Evolutionary conservation across 1,284 basidiomycete genomes (phyloP).

Genomic region (Neolentinus lepideus): DNA sequence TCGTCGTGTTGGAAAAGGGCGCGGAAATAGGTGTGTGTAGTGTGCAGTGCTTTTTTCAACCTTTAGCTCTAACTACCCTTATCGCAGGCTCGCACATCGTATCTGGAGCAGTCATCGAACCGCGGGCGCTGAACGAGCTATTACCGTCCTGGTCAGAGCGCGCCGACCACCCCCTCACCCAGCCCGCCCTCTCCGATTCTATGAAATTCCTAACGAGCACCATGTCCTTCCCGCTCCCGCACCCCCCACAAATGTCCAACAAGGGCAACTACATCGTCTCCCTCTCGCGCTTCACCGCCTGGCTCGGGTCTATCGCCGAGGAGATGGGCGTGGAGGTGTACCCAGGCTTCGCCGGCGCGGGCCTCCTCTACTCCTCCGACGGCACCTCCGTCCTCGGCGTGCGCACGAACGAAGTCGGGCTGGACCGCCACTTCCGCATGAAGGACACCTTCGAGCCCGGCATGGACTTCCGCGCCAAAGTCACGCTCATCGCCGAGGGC

Average conservation of each 20-base stretch:
- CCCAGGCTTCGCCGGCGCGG: conserved; percentile 91
- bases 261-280: conserved; percentile 93
- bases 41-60: not conserved
- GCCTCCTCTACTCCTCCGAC: conserved; percentile 68
- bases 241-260: conserved; percentile 97
- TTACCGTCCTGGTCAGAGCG: conserved; percentile 78
- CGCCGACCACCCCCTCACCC: conserved; percentile 61
- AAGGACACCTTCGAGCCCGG: conserved; percentile 94
- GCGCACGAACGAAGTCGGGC: conserved; percentile 91
- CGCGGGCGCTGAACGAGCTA: conserved; percentile 87
- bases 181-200: conserved; percentile 71
- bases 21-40: conserved; percentile 77
- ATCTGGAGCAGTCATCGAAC: conserved; percentile 94
- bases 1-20: conserved; percentile 95
- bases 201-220: conserved; percentile 87
- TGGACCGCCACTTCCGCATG: conserved; percentile 73
- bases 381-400: conserved; percentile 76
- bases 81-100: conserved; percentile 85
- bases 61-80: not conserved
- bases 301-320: conserved; percentile 88
- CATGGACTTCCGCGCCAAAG: conserved; percentile 93
- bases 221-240: conserved; percentile 79
- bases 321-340: conserved; percentile 94
- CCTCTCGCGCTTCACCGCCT: conserved; percentile 83
- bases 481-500: conserved; percentile 94